Evolutionary conservation across 83 land plant species (phyloP), one percentile per base, ranked within the genome.

Genomic region (Thuja plicata): DNA sequence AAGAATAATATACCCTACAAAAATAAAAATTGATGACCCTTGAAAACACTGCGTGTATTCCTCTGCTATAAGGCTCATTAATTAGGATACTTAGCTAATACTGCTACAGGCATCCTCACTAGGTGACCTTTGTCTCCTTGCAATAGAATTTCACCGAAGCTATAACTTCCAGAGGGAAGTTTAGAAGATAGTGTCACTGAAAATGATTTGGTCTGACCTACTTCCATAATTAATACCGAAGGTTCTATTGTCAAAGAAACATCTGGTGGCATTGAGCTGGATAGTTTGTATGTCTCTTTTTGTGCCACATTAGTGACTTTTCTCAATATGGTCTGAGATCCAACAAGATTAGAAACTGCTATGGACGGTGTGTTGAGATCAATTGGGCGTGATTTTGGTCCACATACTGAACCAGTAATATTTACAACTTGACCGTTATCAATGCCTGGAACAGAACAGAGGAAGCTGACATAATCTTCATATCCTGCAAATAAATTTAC

Each of bases 331-430:
- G 88, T 92, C 86, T 88, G 89, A 40, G 93, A 89, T 71, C 92
- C 94, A 78, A 88, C 91, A 41, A 97, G 94, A 90, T 89, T 96
- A 30, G 97, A 89, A 34, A 97, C 77, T 10, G 97, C 87, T 82
- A 97, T 97, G 62, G 97, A 95, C 77, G 98, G 97, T 38, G 79
- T 88, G 90, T 97, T 97, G 40, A 97, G 91, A 85, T 95, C 94
- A 35, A 90, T 85, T 46, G 96, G 95, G 30, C 55, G 90, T 13
- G 66, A 55, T 46, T 89, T 91, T 34, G 87, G 57, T 85, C 91
- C 93, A 91, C 98, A 97, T 8, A 88, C 87, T 1, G 85, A 45
- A 87, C 89, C 84, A 37, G 96, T 95, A 88, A 89, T 92, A 89
- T 94, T 94, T 32, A 41, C 55, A 70, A 97, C 89, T 87, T 94